Evolutionary conservation across 768 basidiomycete genomes (phyloP), one percentile per base, ranked within the genome.

Genomic region (Russula brevipes): DNA sequence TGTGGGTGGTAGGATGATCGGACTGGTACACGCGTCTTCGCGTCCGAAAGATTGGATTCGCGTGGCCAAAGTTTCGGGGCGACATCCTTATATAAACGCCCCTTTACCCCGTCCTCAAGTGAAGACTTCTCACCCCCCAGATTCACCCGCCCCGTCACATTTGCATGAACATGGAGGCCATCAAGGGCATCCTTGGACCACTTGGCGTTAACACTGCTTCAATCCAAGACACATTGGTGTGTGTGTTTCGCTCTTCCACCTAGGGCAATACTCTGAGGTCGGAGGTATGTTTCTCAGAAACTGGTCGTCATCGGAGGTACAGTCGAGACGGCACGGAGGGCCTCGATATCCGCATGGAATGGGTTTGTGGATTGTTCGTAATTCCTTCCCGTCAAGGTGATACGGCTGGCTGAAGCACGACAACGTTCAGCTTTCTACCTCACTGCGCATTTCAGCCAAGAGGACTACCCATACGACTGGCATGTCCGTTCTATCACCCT

Each of bases 391-490:
- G 6, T 45, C 6, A 36, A 11, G 50, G 10, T 45, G 35, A 35
- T 61, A 16, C 33, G 19, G 52, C 57, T 14, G 16, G 10, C 70
- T 72, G 16, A 74, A 46, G 39, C 35, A 6, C 38, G 9, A 44
- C 24, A 12, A 50, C 17, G 19, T 50, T 12, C 64, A 86, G 90
- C 91, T 0, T 94, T 94, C 79, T 93, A 91, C 80, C 79, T 93
- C 65, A 94, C 91, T 5, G 91, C 91, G 0, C 90, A 91, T 70
- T 94, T 94, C 69, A 89, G 84, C 68, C 86, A 91, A 68, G 91
- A 92, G 66, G 91, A 93, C 70, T 91, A 89, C 66, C 89, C 89
- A 5, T 91, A 90, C 70, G 89, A 91, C 71, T 91, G 90, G 89
- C 89, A 72, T 50, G 72, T 70, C 42, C 60, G 33, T 24, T 63